Base-by-base conservation (phyloP, 495 filamentous ascomycete genomes). In the Podospora pseudopauciseta region DNA sequence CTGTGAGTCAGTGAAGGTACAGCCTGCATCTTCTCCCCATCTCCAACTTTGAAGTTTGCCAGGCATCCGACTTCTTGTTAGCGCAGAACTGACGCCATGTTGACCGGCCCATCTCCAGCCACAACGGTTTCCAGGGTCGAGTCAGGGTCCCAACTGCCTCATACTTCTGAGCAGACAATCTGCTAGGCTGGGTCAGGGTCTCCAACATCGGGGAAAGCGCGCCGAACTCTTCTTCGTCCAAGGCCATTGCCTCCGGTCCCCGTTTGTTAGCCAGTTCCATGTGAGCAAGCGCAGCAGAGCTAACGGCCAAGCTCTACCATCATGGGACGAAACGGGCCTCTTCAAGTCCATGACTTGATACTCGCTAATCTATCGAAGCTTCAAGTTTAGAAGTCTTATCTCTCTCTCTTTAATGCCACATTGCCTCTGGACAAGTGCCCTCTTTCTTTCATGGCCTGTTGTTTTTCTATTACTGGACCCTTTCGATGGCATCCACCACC, bases 271-370 rank as follows among this genome's bases (percentile, higher is more conserved):
- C 15, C 28, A 53, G 18, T 30, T 30, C 19, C 3, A 53, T 54
- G 49, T 58, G 19, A 23, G 39, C 59, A 55, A 67, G 66, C 34
- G 59, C 66, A 44, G 58, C 27, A 23, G 30, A 53, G 16, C 60
- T 58, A 61, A 57, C 60, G 39, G n/a, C 58, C 19, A 65, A 67
- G 11, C 62, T 55, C 56, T 32, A 5, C 60, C 56, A 59, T 61
- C 19, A 54, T 53, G 19, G 28, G n/a, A 30, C 18, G 55, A 62
- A 19, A 16, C 39, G 34, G 27, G 57, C 63, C 28, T 58, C 55
- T 55, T 27, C 19, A 18, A 65, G 63, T 65, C 67, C 13, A 68
- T 68, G 67, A 64, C 67, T 61, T 27, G 59, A 32, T n/a, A 11
- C 27, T n/a, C 5, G 26, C 23, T 28, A 16, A 28, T 61, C 26